Evolutionary conservation across 306 rosid species (phyloP).

Genomic region (Sophora flavescens): DNA sequence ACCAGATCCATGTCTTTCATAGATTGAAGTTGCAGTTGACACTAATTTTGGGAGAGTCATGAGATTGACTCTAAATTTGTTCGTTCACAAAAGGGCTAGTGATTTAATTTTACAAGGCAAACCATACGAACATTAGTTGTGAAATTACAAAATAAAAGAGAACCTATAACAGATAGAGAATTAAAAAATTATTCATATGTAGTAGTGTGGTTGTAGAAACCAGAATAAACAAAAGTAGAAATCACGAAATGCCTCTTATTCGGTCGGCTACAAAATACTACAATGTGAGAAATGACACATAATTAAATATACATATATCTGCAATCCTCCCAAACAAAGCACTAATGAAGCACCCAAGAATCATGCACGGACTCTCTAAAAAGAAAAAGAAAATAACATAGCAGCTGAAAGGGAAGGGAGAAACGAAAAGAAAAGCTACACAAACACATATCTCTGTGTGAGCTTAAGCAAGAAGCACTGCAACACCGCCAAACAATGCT

Average conservation of each 20-base stretch:
- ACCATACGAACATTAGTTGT: neutral
- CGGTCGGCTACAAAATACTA: constrained; percentile 51
- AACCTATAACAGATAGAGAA: neutral
- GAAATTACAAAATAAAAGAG: too few relatives aligned
- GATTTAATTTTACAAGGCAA: neutral
- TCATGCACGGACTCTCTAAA: constrained; percentile 37
- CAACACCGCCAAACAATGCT: constrained; percentile 53
- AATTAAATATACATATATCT: constrained; percentile 35
- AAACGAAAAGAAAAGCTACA: constrained; percentile 8
- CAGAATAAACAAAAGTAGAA: neutral
- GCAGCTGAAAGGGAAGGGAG: neutral
- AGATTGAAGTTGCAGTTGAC: constrained; percentile 2
- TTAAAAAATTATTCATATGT: neutral
- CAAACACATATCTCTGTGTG: constrained; percentile 41
- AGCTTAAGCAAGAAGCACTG: constrained; percentile 45
- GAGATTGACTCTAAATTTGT: neutral
- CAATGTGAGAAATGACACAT: constrained; percentile 37
- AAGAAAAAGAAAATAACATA: neutral
- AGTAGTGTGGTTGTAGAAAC: neutral
- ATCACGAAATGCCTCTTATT: constrained; percentile 43
- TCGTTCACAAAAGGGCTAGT: neutral
- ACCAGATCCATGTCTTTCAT: neutral
- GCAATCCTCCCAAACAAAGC: constrained; percentile 43
- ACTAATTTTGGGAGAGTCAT: neutral
- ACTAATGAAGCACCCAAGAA: constrained; percentile 50